phyloP scores from a whole-genome alignment of 2,329 filamentous ascomycete genomes.

The Ophiostoma fasciatum region DNA sequence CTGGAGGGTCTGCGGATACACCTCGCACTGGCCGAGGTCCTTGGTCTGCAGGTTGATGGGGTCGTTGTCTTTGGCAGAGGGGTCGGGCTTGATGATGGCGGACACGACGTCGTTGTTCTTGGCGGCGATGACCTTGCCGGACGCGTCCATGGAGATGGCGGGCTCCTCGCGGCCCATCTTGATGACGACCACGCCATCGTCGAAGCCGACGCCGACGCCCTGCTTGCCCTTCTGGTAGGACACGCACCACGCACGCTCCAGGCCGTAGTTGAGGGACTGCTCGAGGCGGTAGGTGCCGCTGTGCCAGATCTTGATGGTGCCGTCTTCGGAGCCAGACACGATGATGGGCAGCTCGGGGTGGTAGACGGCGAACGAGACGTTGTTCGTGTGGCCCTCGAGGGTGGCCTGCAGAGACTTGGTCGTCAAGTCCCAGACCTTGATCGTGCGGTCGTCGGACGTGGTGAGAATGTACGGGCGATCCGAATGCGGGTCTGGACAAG shows the following conservation, averaged over 20 bases:
- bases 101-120: constrained; percentile 91
- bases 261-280: constrained; percentile 87
- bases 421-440: constrained; percentile 99
- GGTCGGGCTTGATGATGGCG: constrained; percentile 86
- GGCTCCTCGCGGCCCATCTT: constrained; percentile 97
- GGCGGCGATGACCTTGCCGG: constrained; percentile 93
- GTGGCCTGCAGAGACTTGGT: constrained; percentile 96
- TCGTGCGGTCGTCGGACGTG: constrained; percentile 88
- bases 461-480: constrained; percentile 83
- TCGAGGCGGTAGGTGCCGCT: constrained; percentile 94
- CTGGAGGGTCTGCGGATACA: constrained; percentile 86
- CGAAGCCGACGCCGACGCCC: constrained; percentile 88
- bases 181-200: constrained; percentile 93
- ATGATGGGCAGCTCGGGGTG: constrained; percentile 95
- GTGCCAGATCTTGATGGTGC: constrained; percentile 96
- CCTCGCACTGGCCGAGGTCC: constrained; percentile 88
- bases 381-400: constrained; percentile 91
- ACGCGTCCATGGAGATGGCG: constrained; percentile 91
- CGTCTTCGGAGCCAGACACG: constrained; percentile 94
- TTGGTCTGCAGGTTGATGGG: constrained; percentile 80
- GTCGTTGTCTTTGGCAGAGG: constrained; percentile 72
- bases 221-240: constrained; percentile 91
- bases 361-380: constrained; percentile 96
- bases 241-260: constrained; percentile 96
- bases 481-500: constrained; percentile 40